Base-by-base conservation (phyloP, 164 flowering plant genomes). In the Buxus sempervirens region DNA sequence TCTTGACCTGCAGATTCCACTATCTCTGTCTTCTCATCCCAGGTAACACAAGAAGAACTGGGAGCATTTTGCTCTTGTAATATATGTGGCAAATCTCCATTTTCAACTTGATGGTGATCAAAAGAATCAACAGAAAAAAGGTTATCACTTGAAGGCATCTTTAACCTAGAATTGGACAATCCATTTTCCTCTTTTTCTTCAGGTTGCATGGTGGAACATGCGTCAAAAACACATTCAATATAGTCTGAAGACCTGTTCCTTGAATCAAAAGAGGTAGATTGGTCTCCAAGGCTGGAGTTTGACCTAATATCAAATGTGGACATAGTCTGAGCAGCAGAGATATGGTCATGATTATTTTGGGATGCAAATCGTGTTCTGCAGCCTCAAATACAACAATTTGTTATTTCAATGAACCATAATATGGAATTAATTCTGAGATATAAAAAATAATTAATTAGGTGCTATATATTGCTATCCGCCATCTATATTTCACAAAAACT, bases 11-110 rank as follows among this genome's bases (percentile, higher is more conserved):
- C 66, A 63, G 82, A 76, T 66, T 85, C 86, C 60, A 84, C 63
- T 72, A 86, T 83, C 73, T 90, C 92, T 55, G 69, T 75, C 82
- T 90, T 90, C 70, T 88, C 96, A 81, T 87, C 97, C 92, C 93
- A 90, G 22, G 86, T 83, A 62, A 83, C 86, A 76, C 66, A 69
- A 63, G 91, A 77, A 45, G 85, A 76, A 74, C 70, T 64, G 8
- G 78, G 71, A 41, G 60, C 75, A 78, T 63, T 60, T 67, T 67
- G 66, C 60, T 70, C 83, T 65, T 66, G 77, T 26, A 77, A 70
- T 54, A 82, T 63, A 18, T 54, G 58, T 18, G 68, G 62, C 32
- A 54, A 61, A 66, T 70, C 63, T 70, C 76, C 77, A 69, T 77
- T 75, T 25, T 69, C 64, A 67, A 41, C 65, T 60, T 21, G 51